phyloP scores from a whole-genome alignment of 768 basidiomycete genomes.

The Neoboletus brunneissimus region DNA sequence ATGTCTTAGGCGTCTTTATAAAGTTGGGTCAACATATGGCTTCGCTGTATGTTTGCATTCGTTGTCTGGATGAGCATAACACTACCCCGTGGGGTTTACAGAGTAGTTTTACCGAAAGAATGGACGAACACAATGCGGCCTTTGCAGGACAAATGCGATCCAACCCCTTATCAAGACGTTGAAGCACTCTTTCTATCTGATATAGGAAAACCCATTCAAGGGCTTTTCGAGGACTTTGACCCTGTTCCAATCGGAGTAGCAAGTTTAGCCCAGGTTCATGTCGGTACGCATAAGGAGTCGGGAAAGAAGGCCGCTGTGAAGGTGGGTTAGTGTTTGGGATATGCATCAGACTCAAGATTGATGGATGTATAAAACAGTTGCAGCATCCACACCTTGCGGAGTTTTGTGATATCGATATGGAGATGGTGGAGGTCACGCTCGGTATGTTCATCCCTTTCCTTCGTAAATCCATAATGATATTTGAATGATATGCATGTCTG shows the following conservation, averaged over 20 bases:
- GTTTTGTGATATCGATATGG: conserved; percentile 89
- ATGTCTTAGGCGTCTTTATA: conserved; percentile 67
- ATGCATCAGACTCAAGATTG: not conserved
- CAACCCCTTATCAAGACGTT: conserved; percentile 77
- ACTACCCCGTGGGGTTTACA: conserved; percentile 22
- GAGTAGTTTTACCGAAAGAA: conserved; percentile 56
- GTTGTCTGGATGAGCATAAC: conserved; percentile 18
- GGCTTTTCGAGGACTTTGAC: conserved; percentile 84
- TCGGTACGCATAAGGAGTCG: conserved; percentile 66
- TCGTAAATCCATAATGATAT: not conserved
- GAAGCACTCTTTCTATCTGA: conserved; percentile 76
- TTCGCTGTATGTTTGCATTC: conserved; percentile 44
- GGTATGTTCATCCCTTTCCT: conserved; percentile 37
- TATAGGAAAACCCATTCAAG: conserved; percentile 66
- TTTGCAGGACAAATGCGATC: conserved; percentile 90
- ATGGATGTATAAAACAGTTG: conserved; percentile 39
- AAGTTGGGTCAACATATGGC: conserved; percentile 90
- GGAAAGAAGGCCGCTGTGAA: conserved; percentile 85
- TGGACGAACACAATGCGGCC: conserved; percentile 59
- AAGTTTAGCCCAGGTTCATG: conserved; percentile 93
- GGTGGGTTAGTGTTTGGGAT: conserved; percentile 37
- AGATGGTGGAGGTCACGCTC: conserved; percentile 73
- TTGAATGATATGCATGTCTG: not conserved
- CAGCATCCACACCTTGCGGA: conserved; percentile 95
- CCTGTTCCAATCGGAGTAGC: conserved; percentile 91